A percentile compares a stretch with the other conserved stretches of the same genome.
phyloP scores from a whole-genome alignment of 2,329 filamentous ascomycete genomes.

The Cladosporium phlei region DNA sequence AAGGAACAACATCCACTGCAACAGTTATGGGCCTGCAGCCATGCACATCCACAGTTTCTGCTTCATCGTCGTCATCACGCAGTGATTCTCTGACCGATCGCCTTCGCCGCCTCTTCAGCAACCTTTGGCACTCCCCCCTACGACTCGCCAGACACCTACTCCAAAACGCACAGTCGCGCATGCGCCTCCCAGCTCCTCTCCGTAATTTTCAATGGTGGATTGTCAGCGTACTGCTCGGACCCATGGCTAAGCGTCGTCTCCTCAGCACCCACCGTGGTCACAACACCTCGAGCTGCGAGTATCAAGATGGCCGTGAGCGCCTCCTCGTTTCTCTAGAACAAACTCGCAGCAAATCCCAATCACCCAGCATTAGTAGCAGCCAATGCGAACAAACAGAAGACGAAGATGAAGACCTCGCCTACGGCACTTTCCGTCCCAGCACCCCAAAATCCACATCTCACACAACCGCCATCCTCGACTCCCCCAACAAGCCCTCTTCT shows the following conservation, averaged over 20 bases:
- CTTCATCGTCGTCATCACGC: not conserved
- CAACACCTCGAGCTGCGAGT: not conserved
- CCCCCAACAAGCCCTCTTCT: too few relatives aligned
- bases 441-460: too few relatives aligned
- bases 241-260: slow-evolving; percentile 32
- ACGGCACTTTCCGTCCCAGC: slow-evolving; percentile 21
- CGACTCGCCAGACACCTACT: slow-evolving; percentile 29
- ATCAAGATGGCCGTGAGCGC: slow-evolving; percentile 2
- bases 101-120: slow-evolving; percentile 24
- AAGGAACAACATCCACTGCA: slow-evolving; percentile 1
- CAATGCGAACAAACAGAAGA: too few relatives aligned
- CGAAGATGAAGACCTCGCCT: slow-evolving; percentile 20
- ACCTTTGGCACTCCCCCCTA: slow-evolving; percentile 27
- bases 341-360: too few relatives aligned
- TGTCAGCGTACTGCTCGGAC: slow-evolving; percentile 29
- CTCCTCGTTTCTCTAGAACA: slow-evolving; percentile 2
- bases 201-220: slow-evolving; percentile 34
- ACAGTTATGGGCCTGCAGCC: slow-evolving; percentile 5
- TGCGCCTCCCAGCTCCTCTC: slow-evolving; percentile 27
- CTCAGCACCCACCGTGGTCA: slow-evolving; percentile 10
- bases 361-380: not conserved
- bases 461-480: not conserved
- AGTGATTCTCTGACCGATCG: slow-evolving; percentile 16
- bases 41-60: too few relatives aligned
- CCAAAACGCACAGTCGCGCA: slow-evolving; percentile 25